Conservation (phyloP, 805 yeast species). For the Kuraishia hungarica region DNA sequence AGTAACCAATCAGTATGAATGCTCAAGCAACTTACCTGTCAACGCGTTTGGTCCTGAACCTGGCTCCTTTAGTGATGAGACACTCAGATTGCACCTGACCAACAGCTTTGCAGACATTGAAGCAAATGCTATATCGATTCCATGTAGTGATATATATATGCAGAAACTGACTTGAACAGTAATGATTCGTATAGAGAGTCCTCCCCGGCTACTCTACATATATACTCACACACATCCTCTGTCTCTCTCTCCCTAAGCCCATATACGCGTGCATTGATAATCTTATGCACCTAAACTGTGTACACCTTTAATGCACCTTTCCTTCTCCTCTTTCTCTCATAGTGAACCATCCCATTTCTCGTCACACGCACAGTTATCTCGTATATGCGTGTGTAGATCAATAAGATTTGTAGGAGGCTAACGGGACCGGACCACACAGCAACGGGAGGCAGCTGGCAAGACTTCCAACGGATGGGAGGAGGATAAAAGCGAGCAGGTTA, state of each 20-base stretch:
- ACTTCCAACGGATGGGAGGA: not conserved
- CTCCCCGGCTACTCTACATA: no score
- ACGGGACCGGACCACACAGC: not conserved
- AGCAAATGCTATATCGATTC: not conserved
- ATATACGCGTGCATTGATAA: not conserved
- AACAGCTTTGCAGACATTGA: not conserved
- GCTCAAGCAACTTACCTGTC: not conserved
- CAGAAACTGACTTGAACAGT: not conserved
- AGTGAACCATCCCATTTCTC: not conserved
- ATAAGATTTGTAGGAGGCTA: not conserved
- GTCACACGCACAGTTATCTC: not conserved
- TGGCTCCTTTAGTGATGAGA: not conserved
- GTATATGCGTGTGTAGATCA: not conserved
- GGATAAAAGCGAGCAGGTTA: not conserved
- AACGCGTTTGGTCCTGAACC: not conserved
- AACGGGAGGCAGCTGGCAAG: not conserved
- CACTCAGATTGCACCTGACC: not conserved
- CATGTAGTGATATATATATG: not conserved
- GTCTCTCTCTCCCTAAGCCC: not conserved
- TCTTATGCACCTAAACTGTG: not conserved
- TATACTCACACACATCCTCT: no score
- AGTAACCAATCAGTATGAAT: no score
- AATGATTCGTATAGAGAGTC: no score
- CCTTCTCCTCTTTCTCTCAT: not conserved
- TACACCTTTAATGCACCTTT: no score